Percentiles rank a stretch among this genome's conserved stretches.
Conservation (phyloP, 805 yeast species). For the Aciculoconidium aculeatum region DNA sequence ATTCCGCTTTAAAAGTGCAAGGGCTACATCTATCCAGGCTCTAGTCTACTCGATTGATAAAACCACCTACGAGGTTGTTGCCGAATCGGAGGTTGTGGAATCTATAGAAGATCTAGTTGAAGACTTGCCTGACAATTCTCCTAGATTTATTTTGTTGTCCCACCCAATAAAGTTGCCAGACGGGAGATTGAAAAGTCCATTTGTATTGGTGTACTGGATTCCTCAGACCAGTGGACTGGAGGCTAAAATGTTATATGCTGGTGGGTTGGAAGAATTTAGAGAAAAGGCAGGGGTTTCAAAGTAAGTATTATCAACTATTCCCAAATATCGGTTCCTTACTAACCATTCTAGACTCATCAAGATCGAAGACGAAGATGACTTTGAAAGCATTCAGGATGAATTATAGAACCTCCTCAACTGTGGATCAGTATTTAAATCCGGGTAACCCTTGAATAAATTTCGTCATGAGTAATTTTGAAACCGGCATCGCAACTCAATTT, state of each 20-base stretch:
- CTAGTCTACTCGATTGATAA: slow-evolving; percentile 57
- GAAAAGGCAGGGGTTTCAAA: slow-evolving; percentile 72
- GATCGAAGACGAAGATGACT: slow-evolving; percentile 63
- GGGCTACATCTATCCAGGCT: slow-evolving; percentile 58
- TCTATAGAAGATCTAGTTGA: slow-evolving; percentile 62
- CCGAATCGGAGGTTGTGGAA: slow-evolving; percentile 41
- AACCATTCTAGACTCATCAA: slow-evolving; percentile 45
- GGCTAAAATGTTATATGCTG: slow-evolving; percentile 83
- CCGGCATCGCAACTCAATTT: slow-evolving; percentile 1
- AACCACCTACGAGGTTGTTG: slow-evolving; percentile 43
- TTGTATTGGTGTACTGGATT: slow-evolving; percentile 78
- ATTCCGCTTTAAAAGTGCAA: slow-evolving; percentile 67
- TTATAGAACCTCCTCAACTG: slow-evolving; percentile 7
- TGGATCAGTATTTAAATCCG: too few relatives aligned
- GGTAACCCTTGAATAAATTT: slow-evolving; percentile 2
- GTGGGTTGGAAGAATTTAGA: slow-evolving; percentile 76
- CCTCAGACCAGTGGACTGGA: slow-evolving; percentile 85
- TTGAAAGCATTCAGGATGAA: slow-evolving; percentile 48
- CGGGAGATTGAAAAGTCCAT: slow-evolving; percentile 69
- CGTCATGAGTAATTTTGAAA: not conserved
- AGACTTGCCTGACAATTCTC: slow-evolving; percentile 75
- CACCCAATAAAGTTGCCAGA: slow-evolving; percentile 67
- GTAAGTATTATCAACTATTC: slow-evolving; percentile 22
- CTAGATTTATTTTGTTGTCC: slow-evolving; percentile 70
- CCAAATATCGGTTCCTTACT: slow-evolving; percentile 9